Evolutionary conservation across 2,329 filamentous ascomycete species (phyloP).

Genomic region (Helicocarpus griseus): DNA sequence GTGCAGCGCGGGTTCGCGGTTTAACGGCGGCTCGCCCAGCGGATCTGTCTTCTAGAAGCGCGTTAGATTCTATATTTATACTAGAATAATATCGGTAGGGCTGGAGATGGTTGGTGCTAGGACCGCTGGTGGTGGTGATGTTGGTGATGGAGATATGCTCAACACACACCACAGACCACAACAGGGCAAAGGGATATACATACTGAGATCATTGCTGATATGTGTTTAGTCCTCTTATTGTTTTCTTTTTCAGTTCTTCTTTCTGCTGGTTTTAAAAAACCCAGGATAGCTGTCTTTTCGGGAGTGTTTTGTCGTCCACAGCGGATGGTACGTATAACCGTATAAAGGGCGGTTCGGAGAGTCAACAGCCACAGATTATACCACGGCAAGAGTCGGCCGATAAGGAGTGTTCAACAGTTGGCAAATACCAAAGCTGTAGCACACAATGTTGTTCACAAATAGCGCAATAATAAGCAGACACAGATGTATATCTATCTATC

Average conservation of each 20-base stretch:
- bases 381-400: too few species aligned
- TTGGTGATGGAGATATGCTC: background rate
- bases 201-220: background rate
- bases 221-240: background rate
- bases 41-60: background rate
- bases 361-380: too few species aligned
- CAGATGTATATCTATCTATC: too few species aligned
- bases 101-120: background rate
- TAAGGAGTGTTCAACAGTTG: too few species aligned
- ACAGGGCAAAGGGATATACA: background rate
- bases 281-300: too few species aligned
- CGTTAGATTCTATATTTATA: background rate
- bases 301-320: too few species aligned
- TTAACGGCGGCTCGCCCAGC: constrained; percentile 7
- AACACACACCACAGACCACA: background rate
- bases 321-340: too few species aligned
- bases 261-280: background rate
- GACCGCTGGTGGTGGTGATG: background rate
- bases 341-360: too few species aligned
- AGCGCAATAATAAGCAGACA: too few species aligned
- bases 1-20: constrained; percentile 12
- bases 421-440: too few species aligned
- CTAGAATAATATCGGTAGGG: too few species aligned
- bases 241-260: background rate
- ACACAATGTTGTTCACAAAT: too few species aligned